These are phyloP conservation scores for Trametes coccinea DNA, from an alignment of 768 basidiomycete species.

Conservation along the genomic window DNA sequence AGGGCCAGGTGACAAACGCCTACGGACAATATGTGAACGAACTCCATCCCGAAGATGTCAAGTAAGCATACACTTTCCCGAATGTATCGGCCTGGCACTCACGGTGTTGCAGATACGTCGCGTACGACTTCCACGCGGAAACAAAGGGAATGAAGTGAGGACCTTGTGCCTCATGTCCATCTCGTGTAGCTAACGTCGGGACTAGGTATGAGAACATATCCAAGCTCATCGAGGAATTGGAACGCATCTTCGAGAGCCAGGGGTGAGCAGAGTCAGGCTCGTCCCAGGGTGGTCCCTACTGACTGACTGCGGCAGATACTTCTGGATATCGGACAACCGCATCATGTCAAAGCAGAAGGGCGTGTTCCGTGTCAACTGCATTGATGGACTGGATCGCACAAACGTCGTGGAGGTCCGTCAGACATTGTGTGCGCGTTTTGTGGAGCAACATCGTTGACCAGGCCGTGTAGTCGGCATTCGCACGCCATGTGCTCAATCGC, in stretches of 20 bases:
- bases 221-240: conserved; percentile 69
- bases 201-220: conserved; percentile 86
- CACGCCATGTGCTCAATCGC: conserved; percentile 74
- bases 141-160: conserved; percentile 92
- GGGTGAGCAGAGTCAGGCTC: conserved; percentile 47
- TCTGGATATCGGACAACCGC: conserved; percentile 74
- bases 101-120: conserved; percentile 54
- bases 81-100: neutral
- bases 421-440: neutral
- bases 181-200: conserved; percentile 14
- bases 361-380: conserved; percentile 89
- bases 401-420: conserved; percentile 83
- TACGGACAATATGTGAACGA: conserved; percentile 71
- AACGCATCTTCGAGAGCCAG: conserved; percentile 75
- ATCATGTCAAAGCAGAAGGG: conserved; percentile 82
- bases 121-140: conserved; percentile 93
- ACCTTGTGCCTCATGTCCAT: conserved; percentile 4
- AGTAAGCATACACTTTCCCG: conserved; percentile 40
- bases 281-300: neutral
- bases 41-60: conserved; percentile 53
- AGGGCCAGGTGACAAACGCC: conserved; percentile 74
- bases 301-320: conserved; percentile 50
- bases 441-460: conserved; percentile 8
- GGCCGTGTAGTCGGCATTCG: conserved; percentile 77
- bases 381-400: conserved; percentile 93